phyloP scores from a whole-genome alignment of 768 basidiomycete genomes.

The Serendipita vermifera region DNA sequence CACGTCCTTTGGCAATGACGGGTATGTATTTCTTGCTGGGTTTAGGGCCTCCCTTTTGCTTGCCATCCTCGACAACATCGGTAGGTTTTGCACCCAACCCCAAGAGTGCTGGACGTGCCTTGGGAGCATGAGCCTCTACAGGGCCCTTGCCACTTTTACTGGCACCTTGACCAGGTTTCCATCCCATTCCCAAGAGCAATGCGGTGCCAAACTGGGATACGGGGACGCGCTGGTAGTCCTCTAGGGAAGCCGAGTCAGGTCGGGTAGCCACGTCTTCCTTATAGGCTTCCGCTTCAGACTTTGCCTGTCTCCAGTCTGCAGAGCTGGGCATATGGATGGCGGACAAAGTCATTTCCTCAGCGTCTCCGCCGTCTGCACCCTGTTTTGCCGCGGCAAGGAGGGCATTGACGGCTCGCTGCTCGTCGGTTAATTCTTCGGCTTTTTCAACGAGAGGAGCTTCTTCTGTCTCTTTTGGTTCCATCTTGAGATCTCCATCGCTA shows the following conservation, averaged over 20 bases:
- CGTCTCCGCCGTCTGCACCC: conserved; percentile 27
- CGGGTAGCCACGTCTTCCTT: conserved; percentile 71
- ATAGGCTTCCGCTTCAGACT: conserved; percentile 73
- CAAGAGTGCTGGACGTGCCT: conserved; percentile 68
- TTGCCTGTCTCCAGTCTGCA: conserved; percentile 24
- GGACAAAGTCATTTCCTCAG: conserved; percentile 31
- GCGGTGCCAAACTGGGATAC: conserved; percentile 90
- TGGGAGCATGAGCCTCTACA: conserved; percentile 70
- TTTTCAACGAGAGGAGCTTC: conserved; percentile 47
- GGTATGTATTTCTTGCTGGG: conserved; percentile 76
- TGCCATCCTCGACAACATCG: conserved; percentile 20
- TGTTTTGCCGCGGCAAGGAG: conserved; percentile 19
- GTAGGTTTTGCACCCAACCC: conserved; percentile 81
- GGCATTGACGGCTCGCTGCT: conserved; percentile 29
- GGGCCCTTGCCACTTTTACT: conserved; percentile 42
- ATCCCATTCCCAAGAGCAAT: conserved; percentile 91
- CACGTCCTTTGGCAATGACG: conserved; percentile 55
- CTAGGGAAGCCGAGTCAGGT: conserved; percentile 59
- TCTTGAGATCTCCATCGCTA: conserved; percentile 21
- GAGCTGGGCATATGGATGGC: conserved; percentile 39
- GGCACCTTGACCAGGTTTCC: conserved; percentile 72
- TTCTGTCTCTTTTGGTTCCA: conserved; percentile 22
- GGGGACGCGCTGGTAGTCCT: conserved; percentile 84
- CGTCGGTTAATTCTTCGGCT: conserved; percentile 17
- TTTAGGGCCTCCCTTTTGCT: conserved; percentile 26